Evolutionary conservation across 2,329 filamentous ascomycete genomes (phyloP), one percentile per base, ranked within the genome.

Genomic region (Cercospora sojina): DNA sequence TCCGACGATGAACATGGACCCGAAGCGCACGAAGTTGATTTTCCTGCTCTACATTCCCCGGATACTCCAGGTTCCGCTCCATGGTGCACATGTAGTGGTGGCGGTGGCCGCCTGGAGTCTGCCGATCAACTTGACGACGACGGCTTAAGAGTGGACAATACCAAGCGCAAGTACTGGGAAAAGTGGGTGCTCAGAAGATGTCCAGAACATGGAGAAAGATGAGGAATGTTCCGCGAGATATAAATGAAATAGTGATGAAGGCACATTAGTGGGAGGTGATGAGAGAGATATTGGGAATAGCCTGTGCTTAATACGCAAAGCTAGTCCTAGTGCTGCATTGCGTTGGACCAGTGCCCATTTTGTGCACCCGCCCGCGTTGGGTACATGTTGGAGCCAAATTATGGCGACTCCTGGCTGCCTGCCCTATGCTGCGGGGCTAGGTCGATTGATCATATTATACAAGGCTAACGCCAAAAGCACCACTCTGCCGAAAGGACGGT

Each of bases 141-240:
- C 69, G 83, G 83, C 0, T 66, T 77, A 3, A 74, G 74, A 43
- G 83, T 85, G 4, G 79, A 77, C n/a, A 80, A 81, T 67, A 71
- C 75, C 38, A 83, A 85, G 70, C 80, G 85, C 60, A 85, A 85
- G 70, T 77, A 81, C 62, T 86, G 84, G 84, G 84, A 87, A 74
- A 81, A 81, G 70, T 87, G 84, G 84, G 82, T 84, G 12, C 72
- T 85, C 12, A 76, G 82, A 56, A 76, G 80, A 67, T 86, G 84
- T 76, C 76, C 70, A 2, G 69, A 71, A 47, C 73, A 75, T 59
- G 69, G 71, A 13, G 64, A 70, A 35, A 38, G 66, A 61, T 70
- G 68, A 67, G 27, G 55, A 16, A 16, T 13, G 5, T 47, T 47
- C 41, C 41, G 41, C 41, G 41, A 49, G 18, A 56, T 2, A 13